Evolutionary conservation across 129 eudicot genomes (phyloP), one percentile per base, ranked within the genome.

Genomic region (Artemisia annua): DNA sequence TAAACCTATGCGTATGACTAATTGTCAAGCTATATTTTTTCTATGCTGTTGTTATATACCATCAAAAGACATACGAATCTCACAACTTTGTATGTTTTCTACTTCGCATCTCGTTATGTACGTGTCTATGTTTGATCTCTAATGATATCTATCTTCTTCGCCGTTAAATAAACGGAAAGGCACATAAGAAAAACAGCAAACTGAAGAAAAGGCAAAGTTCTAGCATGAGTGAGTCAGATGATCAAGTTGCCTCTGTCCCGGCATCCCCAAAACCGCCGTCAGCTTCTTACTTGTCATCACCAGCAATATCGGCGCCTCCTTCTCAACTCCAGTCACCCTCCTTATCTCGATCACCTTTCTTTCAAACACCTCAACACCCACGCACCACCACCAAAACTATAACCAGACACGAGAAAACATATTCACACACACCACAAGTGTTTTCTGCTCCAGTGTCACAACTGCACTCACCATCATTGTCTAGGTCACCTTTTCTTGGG

Each of bases 241-340:
- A 80, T 53, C 59, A 58, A 67, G 67, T 54, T 46, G 63, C 30
- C 60, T 82, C 86, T 10, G 68, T 73, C 66, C 82, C 89, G 19
- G 44, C 77, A 53, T 78, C 86, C 20, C 82, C 86, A 7, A 63
- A 76, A 61, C 73, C 82, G 7, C 50, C 59, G 4, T 69, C 70
- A 13, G 35, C 43, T 6, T 74, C 84, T 64, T 75, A 12, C 9
- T 44, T 63, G 39, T 54, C 81, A 0, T 77, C 83, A 16, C 74
- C 73, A 11, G 73, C 78, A 53, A 73, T 78, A 24, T 81, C 84
- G 7, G 22, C 72, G 15, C 87, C 89, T 20, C 84, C 82, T 7
- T 85, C 89, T 17, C 86, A 82, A 59, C 74, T 20, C 67, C 76
- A 83, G 54, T 86, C 90, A 13, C 87, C 90, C 14, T 80, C 90